Percentiles rank a stretch among this genome's conserved stretches.
Conservation (phyloP, 164 flowering plant genomes). For the Umbilicus rupestris region DNA sequence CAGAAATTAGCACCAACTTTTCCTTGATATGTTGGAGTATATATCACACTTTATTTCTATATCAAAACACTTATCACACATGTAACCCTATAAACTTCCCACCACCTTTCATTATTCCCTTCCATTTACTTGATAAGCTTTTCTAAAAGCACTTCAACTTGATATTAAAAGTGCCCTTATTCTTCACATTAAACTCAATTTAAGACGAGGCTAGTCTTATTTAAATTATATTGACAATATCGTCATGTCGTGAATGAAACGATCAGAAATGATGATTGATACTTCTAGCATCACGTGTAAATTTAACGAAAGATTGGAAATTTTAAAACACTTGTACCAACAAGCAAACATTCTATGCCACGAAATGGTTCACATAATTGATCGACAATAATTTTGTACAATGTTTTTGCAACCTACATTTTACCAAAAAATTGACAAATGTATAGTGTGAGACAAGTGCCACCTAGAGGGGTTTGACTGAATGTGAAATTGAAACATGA, state of each 20-base stretch:
- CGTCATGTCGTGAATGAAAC: too few species aligned
- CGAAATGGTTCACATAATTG: background rate
- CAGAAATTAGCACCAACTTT: background rate
- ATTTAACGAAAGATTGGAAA: too few species aligned
- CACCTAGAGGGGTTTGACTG: constrained; percentile 4
- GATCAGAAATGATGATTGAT: too few species aligned
- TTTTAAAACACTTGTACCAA: too few species aligned
- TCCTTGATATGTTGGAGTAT: constrained; percentile 1
- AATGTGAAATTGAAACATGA: background rate
- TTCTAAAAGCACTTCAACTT: background rate
- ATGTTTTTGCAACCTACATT: constrained; percentile 1
- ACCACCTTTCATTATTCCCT: background rate
- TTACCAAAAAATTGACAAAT: background rate
- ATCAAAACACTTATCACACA: background rate
- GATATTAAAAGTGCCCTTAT: background rate
- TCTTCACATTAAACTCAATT: background rate
- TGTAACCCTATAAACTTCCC: background rate
- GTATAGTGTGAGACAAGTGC: constrained; percentile 1
- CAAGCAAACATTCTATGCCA: too few species aligned
- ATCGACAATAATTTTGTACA: background rate
- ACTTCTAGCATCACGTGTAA: too few species aligned
- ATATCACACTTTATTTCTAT: background rate
- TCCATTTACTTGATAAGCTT: background rate
- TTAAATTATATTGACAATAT: too few species aligned
- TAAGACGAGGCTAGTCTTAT: too few species aligned